Evolutionary conservation across 441 rosid species (phyloP), one percentile per base, ranked within the genome.

Genomic region (Adansonia gregorii): DNA sequence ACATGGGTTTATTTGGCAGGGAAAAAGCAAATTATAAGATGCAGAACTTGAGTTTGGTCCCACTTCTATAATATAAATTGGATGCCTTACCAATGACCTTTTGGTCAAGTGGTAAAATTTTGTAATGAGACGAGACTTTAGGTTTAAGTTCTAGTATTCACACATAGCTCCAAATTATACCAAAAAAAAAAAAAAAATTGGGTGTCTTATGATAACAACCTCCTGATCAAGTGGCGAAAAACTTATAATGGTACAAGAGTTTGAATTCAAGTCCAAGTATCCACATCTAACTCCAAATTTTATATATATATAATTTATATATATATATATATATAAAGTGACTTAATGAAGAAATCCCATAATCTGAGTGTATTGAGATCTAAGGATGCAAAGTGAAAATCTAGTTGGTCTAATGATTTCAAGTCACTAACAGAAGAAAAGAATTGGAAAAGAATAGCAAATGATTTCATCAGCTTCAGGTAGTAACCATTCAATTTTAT

Each of bases 371-470:
- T 68, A 1, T 31, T 31, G 56, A 51, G 72, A 61, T 58, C 51
- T 45, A 46, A 45, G 73, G 60, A 76, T 64, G 76, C 73, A 17
- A 39, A 46, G 58, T 46, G 15, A 45, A 63, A 63, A 31, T 31
- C 67, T 80, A 48, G 41, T 51, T 61, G 72, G 27, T 52, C 72
- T 78, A 75, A 74, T 49, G 56, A 75, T 74, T 48, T 67, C 71
- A 22, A 59, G 43, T 65, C 63, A 52, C 14, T 51, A 52, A 24
- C 61, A 49, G 31, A 35, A 12, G 8, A 35, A 19, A 35, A 51
- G 0, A 39, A 15, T 41, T 39, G 17, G 8, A 14, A 51, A 51
- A 39, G 43, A 51, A 3, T 10, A 14, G 1, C 74, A 27, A 12
- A 48, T 70, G 74, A 70, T 70, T 46, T 68, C n/a, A 8, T 8